Percentiles rank a stretch among this genome's conserved stretches.
These are phyloP conservation scores for Boletus reticuloceps DNA, from an alignment of 768 basidiomycete species.

Conservation along the genomic window DNA sequence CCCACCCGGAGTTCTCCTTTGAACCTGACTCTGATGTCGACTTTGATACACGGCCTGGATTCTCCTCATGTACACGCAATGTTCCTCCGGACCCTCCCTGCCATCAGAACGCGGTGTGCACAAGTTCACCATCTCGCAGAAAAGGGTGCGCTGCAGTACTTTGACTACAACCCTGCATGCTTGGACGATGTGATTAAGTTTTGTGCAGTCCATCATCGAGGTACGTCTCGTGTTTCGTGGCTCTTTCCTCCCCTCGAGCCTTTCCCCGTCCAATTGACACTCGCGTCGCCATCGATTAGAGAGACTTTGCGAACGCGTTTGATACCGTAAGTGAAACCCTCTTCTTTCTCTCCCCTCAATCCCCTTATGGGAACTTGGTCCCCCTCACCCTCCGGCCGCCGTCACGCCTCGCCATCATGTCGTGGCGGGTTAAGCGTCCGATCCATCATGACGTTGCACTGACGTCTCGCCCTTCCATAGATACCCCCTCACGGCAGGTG, in stretches of 20 bases:
- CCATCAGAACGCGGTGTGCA: slow-evolving; percentile 85
- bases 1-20: not conserved
- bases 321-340: slow-evolving; percentile 45
- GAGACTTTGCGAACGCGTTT: slow-evolving; percentile 77
- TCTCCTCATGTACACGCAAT: slow-evolving; percentile 35
- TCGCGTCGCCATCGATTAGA: slow-evolving; percentile 39
- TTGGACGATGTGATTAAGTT: slow-evolving; percentile 68
- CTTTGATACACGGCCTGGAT: not conserved
- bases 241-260: not conserved
- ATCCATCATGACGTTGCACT: slow-evolving; percentile 1
- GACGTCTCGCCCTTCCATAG: slow-evolving; percentile 34
- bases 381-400: slow-evolving; percentile 8
- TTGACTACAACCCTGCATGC: slow-evolving; percentile 78
- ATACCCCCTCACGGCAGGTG: slow-evolving; percentile 88
- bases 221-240: slow-evolving; percentile 36
- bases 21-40: not conserved
- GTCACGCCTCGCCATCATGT: not conserved
- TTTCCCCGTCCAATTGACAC: not conserved
- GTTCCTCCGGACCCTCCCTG: slow-evolving; percentile 82
- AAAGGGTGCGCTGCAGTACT: slow-evolving; percentile 75
- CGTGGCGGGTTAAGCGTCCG: not conserved
- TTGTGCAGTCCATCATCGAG: slow-evolving; percentile 75
- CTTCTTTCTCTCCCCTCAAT: not conserved
- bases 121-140: slow-evolving; percentile 77
- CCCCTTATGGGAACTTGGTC: not conserved